Evolutionary conservation across 768 basidiomycete genomes (phyloP).

Genomic region (Podaxis sp.): DNA sequence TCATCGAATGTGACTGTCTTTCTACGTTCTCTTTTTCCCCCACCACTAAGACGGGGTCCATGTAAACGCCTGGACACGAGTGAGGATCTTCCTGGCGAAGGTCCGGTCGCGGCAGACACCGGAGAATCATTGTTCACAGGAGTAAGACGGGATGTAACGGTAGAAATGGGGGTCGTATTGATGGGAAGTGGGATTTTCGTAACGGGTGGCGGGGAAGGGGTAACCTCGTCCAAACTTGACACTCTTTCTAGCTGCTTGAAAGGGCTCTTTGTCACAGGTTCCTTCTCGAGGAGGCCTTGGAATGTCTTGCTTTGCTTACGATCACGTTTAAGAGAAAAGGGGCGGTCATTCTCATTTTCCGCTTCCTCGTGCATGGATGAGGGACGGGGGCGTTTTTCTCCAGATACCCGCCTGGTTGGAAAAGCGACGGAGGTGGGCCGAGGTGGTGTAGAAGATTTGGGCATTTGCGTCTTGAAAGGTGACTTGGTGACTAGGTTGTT

Average conservation of each 20-base stretch:
- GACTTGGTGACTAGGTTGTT: slow-evolving; percentile 85
- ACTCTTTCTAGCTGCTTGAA: slow-evolving; percentile 45
- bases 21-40: slow-evolving; percentile 50
- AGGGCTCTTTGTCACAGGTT: slow-evolving; percentile 81
- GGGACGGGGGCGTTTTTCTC: slow-evolving; percentile 76
- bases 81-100: slow-evolving; percentile 62
- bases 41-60: slow-evolving; percentile 65
- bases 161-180: slow-evolving; percentile 15
- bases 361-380: slow-evolving; percentile 68
- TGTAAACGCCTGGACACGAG: slow-evolving; percentile 72
- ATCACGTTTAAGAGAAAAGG: slow-evolving; percentile 67
- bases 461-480: slow-evolving; percentile 72
- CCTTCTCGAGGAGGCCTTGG: slow-evolving; percentile 70
- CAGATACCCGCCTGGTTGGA: slow-evolving; percentile 58
- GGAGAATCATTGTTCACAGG: slow-evolving; percentile 25
- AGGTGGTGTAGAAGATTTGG: slow-evolving; percentile 45
- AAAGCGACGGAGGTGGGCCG: slow-evolving; percentile 30
- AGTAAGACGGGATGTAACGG: not conserved
- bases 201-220: slow-evolving; percentile 24
- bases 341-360: slow-evolving; percentile 67
- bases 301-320: slow-evolving; percentile 74
- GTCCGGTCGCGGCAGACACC: slow-evolving; percentile 22
- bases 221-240: slow-evolving; percentile 27
- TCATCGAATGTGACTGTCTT: slow-evolving; percentile 84
- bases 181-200: slow-evolving; percentile 21